Evolutionary conservation across 306 rosid species (phyloP).

Genomic region (Cucurbita ficifolia): DNA sequence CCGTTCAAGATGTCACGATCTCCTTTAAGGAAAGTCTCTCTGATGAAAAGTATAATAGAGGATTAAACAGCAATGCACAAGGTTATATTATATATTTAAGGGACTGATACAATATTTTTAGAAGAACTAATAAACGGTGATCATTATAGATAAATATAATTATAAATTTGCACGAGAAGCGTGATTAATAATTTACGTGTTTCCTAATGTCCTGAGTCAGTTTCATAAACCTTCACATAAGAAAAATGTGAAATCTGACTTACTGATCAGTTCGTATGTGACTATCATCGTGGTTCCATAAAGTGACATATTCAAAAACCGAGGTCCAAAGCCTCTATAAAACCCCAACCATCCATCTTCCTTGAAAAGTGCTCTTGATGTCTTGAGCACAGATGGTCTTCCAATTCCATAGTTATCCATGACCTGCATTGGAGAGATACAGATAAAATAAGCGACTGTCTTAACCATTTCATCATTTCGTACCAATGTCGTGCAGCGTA

Average conservation of each 20-base stretch:
- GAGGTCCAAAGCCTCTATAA: constrained; percentile 79
- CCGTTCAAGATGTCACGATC: not conserved
- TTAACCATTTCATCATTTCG: not conserved
- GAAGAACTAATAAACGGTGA: not conserved
- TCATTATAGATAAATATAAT: not conserved
- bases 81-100: not conserved
- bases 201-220: not conserved
- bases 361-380: constrained; percentile 42
- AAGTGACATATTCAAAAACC: constrained; percentile 75
- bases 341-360: constrained; percentile 94
- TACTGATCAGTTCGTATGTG: constrained; percentile 82
- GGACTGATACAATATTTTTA: not conserved
- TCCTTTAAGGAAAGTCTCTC: constrained; percentile 57
- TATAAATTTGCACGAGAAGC: not conserved
- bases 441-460: not conserved
- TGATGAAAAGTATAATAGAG: constrained; percentile 20
- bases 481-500: not conserved
- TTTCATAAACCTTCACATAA: not conserved
- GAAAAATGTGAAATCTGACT: constrained; percentile 8
- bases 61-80: not conserved
- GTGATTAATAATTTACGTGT: not conserved
- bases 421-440: constrained; percentile 25
- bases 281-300: constrained; percentile 84
- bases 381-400: constrained; percentile 70
- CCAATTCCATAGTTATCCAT: constrained; percentile 64